A percentile compares a stretch with the other conserved stretches of the same genome.
Evolutionary conservation across 2,329 filamentous ascomycete species (phyloP).

Genomic region (Fusarium compactum): DNA sequence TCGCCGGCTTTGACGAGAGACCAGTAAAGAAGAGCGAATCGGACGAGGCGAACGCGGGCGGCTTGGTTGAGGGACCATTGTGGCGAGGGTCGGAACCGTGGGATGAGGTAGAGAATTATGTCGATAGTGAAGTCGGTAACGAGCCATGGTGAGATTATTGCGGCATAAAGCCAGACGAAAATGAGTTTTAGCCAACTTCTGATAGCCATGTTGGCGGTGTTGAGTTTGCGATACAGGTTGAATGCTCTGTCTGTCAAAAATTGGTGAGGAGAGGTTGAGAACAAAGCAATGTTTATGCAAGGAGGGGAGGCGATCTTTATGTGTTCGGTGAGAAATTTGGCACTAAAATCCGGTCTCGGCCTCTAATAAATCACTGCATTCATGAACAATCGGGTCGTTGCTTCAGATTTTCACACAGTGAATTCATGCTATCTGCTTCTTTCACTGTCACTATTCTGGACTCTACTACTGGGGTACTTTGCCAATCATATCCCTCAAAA

Average conservation of each 20-base stretch:
- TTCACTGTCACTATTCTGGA: too few species aligned
- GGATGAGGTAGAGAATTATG: slow-evolving; percentile 25
- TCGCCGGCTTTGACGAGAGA: slow-evolving; percentile 32
- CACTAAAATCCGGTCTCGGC: neutral
- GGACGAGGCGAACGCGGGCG: slow-evolving; percentile 33
- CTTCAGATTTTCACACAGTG: too few species aligned
- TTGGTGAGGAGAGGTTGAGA: neutral
- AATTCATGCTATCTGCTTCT: neutral
- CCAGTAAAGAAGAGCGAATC: slow-evolving; percentile 39
- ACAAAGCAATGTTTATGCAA: neutral
- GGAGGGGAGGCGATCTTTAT: neutral
- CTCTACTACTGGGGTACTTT: too few species aligned
- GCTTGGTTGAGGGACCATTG: slow-evolving; percentile 37
- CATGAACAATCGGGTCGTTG: too few species aligned
- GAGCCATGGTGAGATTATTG: slow-evolving; percentile 28
- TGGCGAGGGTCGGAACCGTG: slow-evolving; percentile 11
- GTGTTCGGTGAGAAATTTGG: neutral
- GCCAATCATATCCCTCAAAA: slow-evolving; percentile 48
- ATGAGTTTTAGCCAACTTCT: neutral
- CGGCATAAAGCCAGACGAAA: slow-evolving; percentile 1
- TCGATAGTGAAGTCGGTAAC: slow-evolving; percentile 32
- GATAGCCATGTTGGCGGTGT: neutral
- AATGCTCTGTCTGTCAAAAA: neutral
- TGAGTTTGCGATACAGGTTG: neutral
- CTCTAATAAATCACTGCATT: too few species aligned